Percentiles rank a stretch among this genome's conserved stretches.
Evolutionary conservation across 768 basidiomycete species (phyloP).

Genomic region (Galerina sulciceps): DNA sequence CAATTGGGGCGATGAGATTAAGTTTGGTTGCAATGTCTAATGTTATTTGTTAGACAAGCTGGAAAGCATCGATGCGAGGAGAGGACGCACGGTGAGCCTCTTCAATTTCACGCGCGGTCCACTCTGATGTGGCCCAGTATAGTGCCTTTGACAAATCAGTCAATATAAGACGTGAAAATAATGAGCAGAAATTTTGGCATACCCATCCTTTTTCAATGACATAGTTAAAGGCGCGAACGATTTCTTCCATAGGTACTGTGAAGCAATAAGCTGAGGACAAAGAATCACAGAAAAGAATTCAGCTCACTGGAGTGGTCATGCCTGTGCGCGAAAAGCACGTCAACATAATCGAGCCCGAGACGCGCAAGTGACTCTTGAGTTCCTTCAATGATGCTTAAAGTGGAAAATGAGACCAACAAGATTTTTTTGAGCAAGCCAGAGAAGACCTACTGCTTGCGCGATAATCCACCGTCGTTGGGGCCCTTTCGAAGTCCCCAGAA

Average conservation of each 20-base stretch:
- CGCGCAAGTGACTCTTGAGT: conserved; percentile 63
- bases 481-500: conserved; percentile 70
- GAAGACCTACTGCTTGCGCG: conserved; percentile 53
- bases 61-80: not conserved
- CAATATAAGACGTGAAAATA: not conserved
- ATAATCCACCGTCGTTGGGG: conserved; percentile 58
- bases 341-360: conserved; percentile 72
- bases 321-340: conserved; percentile 70
- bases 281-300: not conserved
- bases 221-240: conserved; percentile 77
- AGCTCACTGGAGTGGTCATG: conserved; percentile 55
- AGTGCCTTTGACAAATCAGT: conserved; percentile 41
- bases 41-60: not conserved
- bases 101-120: conserved; percentile 72
- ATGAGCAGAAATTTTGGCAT: conserved; percentile 16
- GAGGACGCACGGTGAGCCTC: conserved; percentile 56
- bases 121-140: conserved; percentile 80
- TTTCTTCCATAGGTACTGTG: conserved; percentile 67
- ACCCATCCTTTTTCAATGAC: conserved; percentile 73
- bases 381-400: conserved; percentile 68
- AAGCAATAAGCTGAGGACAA: not conserved
- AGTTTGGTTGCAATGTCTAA: conserved; percentile 69
- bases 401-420: not conserved
- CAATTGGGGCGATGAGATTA: conserved; percentile 68
- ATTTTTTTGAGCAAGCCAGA: not conserved